phyloP scores from a whole-genome alignment of 2,329 filamentous ascomycete species.

The Lasiodiplodia gonubiensis region DNA sequence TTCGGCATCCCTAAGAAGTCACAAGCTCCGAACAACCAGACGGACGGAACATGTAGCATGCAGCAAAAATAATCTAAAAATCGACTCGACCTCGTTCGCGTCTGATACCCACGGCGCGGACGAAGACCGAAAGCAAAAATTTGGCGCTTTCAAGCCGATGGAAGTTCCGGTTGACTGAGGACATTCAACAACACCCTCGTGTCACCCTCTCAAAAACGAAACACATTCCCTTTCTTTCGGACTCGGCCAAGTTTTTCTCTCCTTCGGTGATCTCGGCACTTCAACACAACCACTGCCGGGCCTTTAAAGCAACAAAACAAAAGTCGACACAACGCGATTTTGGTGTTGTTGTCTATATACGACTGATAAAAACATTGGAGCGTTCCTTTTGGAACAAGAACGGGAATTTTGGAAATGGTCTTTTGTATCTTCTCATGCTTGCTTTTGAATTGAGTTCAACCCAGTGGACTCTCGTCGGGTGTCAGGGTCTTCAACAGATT shows the following conservation, averaged over 20 bases:
- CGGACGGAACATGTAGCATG: neutral
- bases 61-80: neutral
- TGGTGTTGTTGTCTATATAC: neutral
- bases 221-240: neutral
- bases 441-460: neutral
- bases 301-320: neutral
- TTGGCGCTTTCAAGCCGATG: constrained; percentile 1
- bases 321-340: neutral
- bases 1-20: constrained; percentile 1
- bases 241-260: neutral
- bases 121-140: neutral
- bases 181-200: neutral
- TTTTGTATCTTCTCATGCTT: neutral
- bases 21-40: neutral
- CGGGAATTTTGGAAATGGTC: neutral
- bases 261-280: neutral
- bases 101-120: neutral
- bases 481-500: constrained; percentile 11
- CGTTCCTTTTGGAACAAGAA: neutral
- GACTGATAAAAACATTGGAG: neutral
- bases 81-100: neutral
- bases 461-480: neutral
- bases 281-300: neutral
- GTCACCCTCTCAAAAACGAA: neutral
- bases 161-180: neutral